Percentiles rank a stretch among this genome's conserved stretches.
Evolutionary conservation across 2,329 filamentous ascomycete species (phyloP).

Genomic region (Pyrenochaeta sp.): DNA sequence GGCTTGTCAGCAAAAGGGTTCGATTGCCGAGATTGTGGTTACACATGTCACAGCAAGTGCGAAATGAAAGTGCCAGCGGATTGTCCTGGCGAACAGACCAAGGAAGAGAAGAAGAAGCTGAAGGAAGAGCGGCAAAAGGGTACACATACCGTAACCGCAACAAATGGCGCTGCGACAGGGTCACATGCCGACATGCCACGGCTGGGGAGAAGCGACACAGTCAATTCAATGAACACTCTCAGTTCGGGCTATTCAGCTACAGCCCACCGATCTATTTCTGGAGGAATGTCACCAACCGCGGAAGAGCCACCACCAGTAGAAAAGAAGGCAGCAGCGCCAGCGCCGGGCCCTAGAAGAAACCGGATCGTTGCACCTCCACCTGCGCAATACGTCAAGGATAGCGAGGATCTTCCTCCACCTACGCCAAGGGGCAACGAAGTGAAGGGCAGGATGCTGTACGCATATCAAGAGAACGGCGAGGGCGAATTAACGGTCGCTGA

Average conservation of each 20-base stretch:
- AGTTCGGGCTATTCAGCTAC: constrained; percentile 88
- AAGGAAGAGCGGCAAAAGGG: constrained; percentile 85
- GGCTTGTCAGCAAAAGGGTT: constrained; percentile 95
- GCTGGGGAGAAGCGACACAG: constrained; percentile 82
- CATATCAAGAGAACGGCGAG: constrained; percentile 80
- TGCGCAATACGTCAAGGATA: constrained; percentile 76
- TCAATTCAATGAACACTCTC: constrained; percentile 77
- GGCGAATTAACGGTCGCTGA: constrained; percentile 85
- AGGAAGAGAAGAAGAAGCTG: constrained; percentile 94
- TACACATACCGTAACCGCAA: constrained; percentile 66
- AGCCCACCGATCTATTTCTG: constrained; percentile 78
- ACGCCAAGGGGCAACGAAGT: constrained; percentile 59
- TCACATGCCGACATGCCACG: constrained; percentile 70
- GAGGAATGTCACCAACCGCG: constrained; percentile 60
- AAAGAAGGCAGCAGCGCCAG: constrained; percentile 41
- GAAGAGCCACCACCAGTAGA: constrained; percentile 56
- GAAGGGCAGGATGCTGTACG: constrained; percentile 87
- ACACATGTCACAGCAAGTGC: constrained; percentile 98
- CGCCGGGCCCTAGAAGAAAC: constrained; percentile 60
- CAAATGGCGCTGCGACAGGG: constrained; percentile 54
- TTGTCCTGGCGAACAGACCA: constrained; percentile 91
- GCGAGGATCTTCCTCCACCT: constrained; percentile 55
- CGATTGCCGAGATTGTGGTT: constrained; percentile 94
- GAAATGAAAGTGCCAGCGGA: constrained; percentile 98
- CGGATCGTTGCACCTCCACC: constrained; percentile 90